phyloP scores from a whole-genome alignment of 345 rosid species.

The Lepidium sativum region DNA sequence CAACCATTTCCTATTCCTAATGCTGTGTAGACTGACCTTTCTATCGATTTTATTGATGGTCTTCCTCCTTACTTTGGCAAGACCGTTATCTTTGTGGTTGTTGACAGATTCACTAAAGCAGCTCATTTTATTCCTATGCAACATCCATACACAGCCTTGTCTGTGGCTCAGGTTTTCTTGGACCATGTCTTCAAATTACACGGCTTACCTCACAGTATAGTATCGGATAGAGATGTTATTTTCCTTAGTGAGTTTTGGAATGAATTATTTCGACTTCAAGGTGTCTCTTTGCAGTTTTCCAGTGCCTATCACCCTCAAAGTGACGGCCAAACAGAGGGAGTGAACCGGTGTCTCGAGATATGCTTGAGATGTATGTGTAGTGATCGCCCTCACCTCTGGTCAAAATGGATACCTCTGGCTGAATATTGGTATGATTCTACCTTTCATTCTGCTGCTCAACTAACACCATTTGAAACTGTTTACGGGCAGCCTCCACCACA shows the following conservation, averaged over 20 bases:
- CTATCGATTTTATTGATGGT: too few species aligned
- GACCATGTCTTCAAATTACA: not conserved
- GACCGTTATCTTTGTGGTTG: too few species aligned
- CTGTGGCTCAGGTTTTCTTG: too few species aligned
- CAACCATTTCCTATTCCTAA: too few species aligned
- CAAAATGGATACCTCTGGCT: not conserved
- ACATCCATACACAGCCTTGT: too few species aligned
- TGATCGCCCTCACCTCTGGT: not conserved
- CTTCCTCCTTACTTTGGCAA: too few species aligned
- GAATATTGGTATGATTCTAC: not conserved
- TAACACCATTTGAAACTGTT: not conserved
- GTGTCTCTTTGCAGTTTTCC: not conserved
- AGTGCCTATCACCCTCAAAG: too few species aligned
- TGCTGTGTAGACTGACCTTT: too few species aligned
- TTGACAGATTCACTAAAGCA: too few species aligned
- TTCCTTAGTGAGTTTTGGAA: not conserved
- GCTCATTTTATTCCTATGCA: too few species aligned
- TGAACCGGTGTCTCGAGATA: not conserved
- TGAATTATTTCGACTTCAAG: not conserved
- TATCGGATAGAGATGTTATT: not conserved
- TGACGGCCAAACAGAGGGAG: too few species aligned
- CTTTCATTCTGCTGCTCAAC: not conserved
- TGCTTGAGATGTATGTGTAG: not conserved
- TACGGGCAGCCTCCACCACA: not conserved
- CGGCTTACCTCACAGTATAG: not conserved